Conservation (phyloP, 2,329 filamentous ascomycete species). For the Macrophomina phaseolina region DNA sequence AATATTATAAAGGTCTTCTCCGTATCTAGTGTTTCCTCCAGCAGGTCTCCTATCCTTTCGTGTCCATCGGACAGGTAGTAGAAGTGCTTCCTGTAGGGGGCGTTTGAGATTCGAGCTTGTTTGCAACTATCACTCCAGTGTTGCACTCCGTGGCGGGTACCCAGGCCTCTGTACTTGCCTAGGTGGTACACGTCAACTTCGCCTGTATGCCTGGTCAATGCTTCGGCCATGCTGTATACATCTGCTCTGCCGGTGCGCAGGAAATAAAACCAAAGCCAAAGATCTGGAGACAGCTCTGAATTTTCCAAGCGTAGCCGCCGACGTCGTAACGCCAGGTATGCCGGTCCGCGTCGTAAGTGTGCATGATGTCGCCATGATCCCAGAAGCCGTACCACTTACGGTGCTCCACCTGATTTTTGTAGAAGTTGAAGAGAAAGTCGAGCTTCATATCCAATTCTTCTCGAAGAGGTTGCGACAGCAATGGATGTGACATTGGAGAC, state of each 20-base stretch:
- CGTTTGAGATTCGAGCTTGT: constrained; percentile 65
- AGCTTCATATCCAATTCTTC: constrained; percentile 46
- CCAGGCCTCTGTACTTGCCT: constrained; percentile 63
- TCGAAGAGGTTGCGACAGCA: constrained; percentile 40
- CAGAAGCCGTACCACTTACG: constrained; percentile 68
- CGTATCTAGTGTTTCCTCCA: constrained; percentile 58
- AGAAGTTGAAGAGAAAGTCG: constrained; percentile 63
- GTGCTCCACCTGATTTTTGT: constrained; percentile 61
- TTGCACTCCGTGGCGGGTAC: constrained; percentile 67
- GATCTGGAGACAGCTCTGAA: constrained; percentile 66
- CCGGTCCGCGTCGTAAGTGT: constrained; percentile 64
- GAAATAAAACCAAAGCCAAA: constrained; percentile 69
- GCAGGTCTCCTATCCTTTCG: constrained; percentile 62
- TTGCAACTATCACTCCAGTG: constrained; percentile 67
- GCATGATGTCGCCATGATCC: constrained; percentile 68
- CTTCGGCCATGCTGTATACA: constrained; percentile 65
- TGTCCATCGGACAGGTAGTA: constrained; percentile 63
- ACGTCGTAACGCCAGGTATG: constrained; percentile 69
- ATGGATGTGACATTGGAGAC: constrained; percentile 38
- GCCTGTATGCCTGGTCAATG: constrained; percentile 62
- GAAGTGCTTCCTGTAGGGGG: constrained; percentile 63
- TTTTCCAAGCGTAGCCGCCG: constrained; percentile 71
- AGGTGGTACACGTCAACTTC: constrained; percentile 69
- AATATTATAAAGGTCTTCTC: constrained; percentile 60
- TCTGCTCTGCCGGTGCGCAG: constrained; percentile 63